Percentiles rank a stretch among this genome's conserved stretches.
Evolutionary conservation across 495 filamentous ascomycete species (phyloP).

Genomic region (Gamarada debralockiae): DNA sequence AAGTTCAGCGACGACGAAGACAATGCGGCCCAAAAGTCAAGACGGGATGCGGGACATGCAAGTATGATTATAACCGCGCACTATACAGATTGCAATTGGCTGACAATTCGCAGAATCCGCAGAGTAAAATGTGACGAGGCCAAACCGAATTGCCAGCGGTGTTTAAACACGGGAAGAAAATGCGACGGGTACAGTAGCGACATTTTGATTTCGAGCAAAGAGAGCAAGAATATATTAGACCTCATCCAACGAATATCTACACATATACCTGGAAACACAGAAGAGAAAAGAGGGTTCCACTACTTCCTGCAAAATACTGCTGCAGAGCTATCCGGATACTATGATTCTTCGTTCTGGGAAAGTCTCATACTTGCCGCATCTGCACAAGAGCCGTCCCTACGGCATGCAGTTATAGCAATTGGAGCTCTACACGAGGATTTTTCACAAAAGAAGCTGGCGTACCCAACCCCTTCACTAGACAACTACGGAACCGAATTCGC

Average conservation of each 20-base stretch:
- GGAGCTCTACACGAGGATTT: conserved; percentile 12
- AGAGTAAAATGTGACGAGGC: conserved; percentile 21
- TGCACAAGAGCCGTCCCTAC: conserved; percentile 2
- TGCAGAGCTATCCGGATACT: conserved; percentile 39
- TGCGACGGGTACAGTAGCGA: conserved; percentile 15
- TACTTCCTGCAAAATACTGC: conserved; percentile 40
- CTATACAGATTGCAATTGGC: neutral
- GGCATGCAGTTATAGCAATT: conserved; percentile 14
- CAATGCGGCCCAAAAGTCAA: conserved; percentile 6
- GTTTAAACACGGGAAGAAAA: conserved; percentile 14
- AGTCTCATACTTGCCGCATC: conserved; percentile 31
- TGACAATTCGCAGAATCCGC: conserved; percentile 17
- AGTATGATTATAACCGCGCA: neutral
- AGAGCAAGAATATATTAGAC: neutral
- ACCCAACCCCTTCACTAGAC: neutral
- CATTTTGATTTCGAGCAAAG: conserved; percentile 3
- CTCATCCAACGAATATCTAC: conserved; percentile 4
- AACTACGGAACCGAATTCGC: conserved; percentile 9
- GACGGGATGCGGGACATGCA: conserved; percentile 7
- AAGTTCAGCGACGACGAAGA: conserved; percentile 1
- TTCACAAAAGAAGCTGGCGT: conserved; percentile 1
- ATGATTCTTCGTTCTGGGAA: conserved; percentile 44
- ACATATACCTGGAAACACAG: conserved; percentile 2
- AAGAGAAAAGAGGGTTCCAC: conserved; percentile 21
- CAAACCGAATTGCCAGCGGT: conserved; percentile 14